phyloP scores from a whole-genome alignment of 1,284 basidiomycete species.

The Puccinia novopanici region DNA sequence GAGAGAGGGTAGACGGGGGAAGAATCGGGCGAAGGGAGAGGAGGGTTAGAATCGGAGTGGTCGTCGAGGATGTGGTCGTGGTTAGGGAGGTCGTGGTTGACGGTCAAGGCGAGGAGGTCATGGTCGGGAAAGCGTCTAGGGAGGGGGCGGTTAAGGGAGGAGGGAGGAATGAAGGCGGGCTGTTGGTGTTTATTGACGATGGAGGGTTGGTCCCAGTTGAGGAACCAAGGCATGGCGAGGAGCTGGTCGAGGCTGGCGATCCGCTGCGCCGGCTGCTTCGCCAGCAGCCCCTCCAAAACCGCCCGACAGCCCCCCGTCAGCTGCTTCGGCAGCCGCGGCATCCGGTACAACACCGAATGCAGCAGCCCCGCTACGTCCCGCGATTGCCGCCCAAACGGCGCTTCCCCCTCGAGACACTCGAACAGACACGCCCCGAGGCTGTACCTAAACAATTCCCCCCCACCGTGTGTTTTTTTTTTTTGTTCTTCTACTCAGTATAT shows the following conservation, averaged over 20 bases:
- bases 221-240: not conserved
- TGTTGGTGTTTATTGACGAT: not conserved
- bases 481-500: no score
- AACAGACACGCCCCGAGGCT: conserved; percentile 54
- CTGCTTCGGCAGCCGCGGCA: conserved; percentile 4
- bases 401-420: conserved; percentile 53
- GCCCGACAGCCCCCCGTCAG: not conserved
- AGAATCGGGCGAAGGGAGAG: not conserved
- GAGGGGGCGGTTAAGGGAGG: not conserved
- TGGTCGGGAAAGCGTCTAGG: not conserved
- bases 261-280: not conserved
- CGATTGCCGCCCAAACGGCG: conserved; percentile 51
- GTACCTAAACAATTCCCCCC: conserved; percentile 2
- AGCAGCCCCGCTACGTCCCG: conserved; percentile 52
- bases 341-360: conserved; percentile 55
- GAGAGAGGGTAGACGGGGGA: not conserved
- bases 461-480: no score
- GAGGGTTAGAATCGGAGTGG: not conserved
- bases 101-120: not conserved
- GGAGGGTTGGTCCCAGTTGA: not conserved
- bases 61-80: no score
- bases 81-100: not conserved
- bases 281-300: not conserved
- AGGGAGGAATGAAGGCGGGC: not conserved
- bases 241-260: not conserved